Base-by-base conservation (phyloP, 179 eudicot species). In the Beta corolliflora region DNA sequence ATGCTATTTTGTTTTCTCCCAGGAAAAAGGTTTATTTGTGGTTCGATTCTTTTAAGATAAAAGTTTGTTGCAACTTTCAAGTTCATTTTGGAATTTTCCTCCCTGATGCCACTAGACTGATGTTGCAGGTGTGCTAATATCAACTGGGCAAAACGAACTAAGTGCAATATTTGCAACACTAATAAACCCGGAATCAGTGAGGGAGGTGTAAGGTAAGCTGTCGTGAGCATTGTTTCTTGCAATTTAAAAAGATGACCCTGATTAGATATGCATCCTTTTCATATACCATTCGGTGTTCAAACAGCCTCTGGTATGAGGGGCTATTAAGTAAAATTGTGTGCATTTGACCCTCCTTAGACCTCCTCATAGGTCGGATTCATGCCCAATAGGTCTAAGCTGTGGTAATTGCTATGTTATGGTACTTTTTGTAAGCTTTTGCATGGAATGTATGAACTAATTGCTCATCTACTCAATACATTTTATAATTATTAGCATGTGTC, bases 161-260 rank as follows among this genome's bases (percentile, higher is more conserved):
- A 96, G 83, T 96, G 99, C 90, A 96, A 94, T 87, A 88, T 96
- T 83, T 94, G 99, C 89, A 96, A 96, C 87, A 96, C 99, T 52
- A 96, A 96, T 81, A 96, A 92, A 85, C 98, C 99, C 80, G 99
- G 99, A 79, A 79, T 64, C 79, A 94, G 77, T 81, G 98, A 96
- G 80, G 99, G 96, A 13, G 99, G 98, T 83, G 94, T 91, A 77
- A 96, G 99, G 99, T 96, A 92, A 76, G 52, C 72, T 53, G 14
- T 41, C 10, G 7, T 61, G 29, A 55, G n/a, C 58, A 44, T 54
- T 60, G 13, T 68, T 58, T 67, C 73, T 76, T 18, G 64, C 18
- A 15, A 7, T 70, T 68, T 7, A 25, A 50, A 52, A 78, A 25
- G 48, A 21, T 53, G 23, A 25, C 48, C 54, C 36, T 48, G 45